Percentiles rank a stretch among this genome's conserved stretches.
phyloP scores from a whole-genome alignment of 2,329 filamentous ascomycete species.

The Tolypocladium pustulatum region DNA sequence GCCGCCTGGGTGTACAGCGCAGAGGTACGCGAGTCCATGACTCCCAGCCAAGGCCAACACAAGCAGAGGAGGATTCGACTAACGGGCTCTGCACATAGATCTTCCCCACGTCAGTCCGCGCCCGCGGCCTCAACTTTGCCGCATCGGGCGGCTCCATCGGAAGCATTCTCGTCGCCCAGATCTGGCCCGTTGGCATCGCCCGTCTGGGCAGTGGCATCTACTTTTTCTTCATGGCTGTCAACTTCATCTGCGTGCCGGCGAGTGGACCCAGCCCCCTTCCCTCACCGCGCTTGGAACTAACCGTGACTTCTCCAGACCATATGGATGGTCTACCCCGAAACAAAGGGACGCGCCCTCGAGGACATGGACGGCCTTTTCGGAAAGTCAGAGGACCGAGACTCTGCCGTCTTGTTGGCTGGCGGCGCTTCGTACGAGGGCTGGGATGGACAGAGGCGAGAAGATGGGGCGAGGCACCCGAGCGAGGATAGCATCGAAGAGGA shows the following conservation, averaged over 20 bases:
- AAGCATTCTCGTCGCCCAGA: constrained; percentile 40
- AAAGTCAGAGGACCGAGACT: neutral
- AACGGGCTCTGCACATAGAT: constrained; percentile 20
- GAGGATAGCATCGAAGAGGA: constrained; percentile 1
- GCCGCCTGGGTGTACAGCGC: constrained; percentile 50
- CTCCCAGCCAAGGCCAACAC: neutral
- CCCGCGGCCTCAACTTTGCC: constrained; percentile 43
- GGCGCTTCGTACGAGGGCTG: neutral
- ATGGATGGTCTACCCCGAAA: constrained; percentile 32
- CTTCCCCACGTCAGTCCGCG: constrained; percentile 46
- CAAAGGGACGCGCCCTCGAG: constrained; percentile 29
- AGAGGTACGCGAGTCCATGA: constrained; percentile 27
- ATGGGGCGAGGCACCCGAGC: neutral
- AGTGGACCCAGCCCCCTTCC: neutral
- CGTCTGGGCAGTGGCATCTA: constrained; percentile 40
- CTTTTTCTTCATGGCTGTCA: constrained; percentile 41
- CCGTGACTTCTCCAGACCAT: constrained; percentile 19
- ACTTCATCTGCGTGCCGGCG: constrained; percentile 5
- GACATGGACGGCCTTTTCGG: constrained; percentile 34
- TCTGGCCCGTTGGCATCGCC: constrained; percentile 44
- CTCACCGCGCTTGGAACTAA: neutral
- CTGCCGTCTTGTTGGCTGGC: neutral
- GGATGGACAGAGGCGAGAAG: neutral
- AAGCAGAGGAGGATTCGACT: neutral
- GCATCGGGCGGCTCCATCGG: constrained; percentile 45